A percentile compares a stretch with the other conserved stretches of the same genome.
These are phyloP conservation scores for Calonectria leucothoes DNA, from an alignment of 2,329 filamentous ascomycete species.

Conservation along the genomic window DNA sequence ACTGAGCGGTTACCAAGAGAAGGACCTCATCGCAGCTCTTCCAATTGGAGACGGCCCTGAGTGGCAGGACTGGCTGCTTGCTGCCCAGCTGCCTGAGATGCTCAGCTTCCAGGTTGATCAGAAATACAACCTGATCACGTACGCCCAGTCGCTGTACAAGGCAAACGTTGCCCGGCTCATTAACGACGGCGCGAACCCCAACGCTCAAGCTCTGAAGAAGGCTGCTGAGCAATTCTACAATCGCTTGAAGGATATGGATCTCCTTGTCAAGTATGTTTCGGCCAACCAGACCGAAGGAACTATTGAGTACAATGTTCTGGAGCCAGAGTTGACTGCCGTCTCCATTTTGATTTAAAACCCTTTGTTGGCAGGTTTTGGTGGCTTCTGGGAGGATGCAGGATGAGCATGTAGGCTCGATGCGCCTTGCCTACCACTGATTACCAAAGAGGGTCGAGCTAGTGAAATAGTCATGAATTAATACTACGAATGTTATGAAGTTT, in stretches of 20 bases:
- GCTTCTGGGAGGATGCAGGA: too few species aligned
- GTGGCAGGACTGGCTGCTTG: constrained; percentile 34
- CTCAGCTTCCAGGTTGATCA: constrained; percentile 31
- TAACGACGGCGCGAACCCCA: neutral
- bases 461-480: too few species aligned
- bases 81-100: constrained; percentile 19
- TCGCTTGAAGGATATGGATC: neutral
- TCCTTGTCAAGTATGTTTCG: constrained; percentile 11
- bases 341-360: constrained; percentile 29
- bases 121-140: constrained; percentile 28
- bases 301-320: constrained; percentile 24
- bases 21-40: constrained; percentile 23
- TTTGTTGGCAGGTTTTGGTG: too few species aligned
- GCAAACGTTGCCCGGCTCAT: constrained; percentile 19
- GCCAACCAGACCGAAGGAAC: constrained; percentile 14
- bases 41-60: constrained; percentile 27
- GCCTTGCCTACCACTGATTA: too few species aligned
- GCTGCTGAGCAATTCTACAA: constrained; percentile 13
- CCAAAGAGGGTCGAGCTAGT: too few species aligned
- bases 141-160: constrained; percentile 25
- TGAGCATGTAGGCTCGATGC: too few species aligned
- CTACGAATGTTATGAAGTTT: too few species aligned
- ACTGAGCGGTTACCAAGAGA: constrained; percentile 20
- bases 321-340: constrained; percentile 25
- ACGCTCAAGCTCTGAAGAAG: neutral